phyloP scores from a whole-genome alignment of 371 early-diverging fungal genomes.

The Syncephalis plumigaleata region DNA sequence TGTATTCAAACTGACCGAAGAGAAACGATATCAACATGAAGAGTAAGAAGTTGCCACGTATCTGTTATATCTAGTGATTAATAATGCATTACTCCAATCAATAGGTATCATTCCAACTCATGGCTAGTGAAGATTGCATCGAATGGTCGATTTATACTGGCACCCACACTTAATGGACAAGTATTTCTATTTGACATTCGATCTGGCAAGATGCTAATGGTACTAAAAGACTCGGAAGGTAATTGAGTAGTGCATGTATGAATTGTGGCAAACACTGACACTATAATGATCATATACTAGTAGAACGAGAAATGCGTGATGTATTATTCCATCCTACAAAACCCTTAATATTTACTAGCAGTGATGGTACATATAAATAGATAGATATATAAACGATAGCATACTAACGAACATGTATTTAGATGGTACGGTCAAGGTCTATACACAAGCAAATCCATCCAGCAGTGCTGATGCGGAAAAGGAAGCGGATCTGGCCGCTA shows the following conservation, averaged over 20 bases:
- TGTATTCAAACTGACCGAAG: slow-evolving; percentile 47
- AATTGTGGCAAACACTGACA: not conserved
- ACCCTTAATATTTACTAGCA: slow-evolving; percentile 60
- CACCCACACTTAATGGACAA: slow-evolving; percentile 75
- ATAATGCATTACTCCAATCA: not conserved
- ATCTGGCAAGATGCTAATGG: slow-evolving; percentile 49
- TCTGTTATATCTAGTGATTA: not conserved
- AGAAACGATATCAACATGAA: slow-evolving; percentile 50
- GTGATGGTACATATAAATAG: slow-evolving; percentile 48
- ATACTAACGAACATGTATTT: not conserved
- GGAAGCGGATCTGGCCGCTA: too few species aligned
- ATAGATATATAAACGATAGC: not conserved
- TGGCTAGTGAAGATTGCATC: slow-evolving; percentile 77
- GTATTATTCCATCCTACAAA: slow-evolving; percentile 75
- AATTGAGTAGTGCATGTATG: slow-evolving; percentile 1
- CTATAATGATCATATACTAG: not conserved
- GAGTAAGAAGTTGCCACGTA: slow-evolving; percentile 25
- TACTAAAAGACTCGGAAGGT: slow-evolving; percentile 68
- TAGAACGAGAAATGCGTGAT: slow-evolving; percentile 77
- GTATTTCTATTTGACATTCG: slow-evolving; percentile 61
- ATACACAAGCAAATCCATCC: slow-evolving; percentile 12
- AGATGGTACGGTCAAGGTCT: slow-evolving; percentile 21
- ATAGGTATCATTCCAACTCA: slow-evolving; percentile 70
- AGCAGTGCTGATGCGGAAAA: too few species aligned
- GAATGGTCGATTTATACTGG: slow-evolving; percentile 69